phyloP scores from a whole-genome alignment of 805 yeast species.

The Lachancea kluyveri region DNA sequence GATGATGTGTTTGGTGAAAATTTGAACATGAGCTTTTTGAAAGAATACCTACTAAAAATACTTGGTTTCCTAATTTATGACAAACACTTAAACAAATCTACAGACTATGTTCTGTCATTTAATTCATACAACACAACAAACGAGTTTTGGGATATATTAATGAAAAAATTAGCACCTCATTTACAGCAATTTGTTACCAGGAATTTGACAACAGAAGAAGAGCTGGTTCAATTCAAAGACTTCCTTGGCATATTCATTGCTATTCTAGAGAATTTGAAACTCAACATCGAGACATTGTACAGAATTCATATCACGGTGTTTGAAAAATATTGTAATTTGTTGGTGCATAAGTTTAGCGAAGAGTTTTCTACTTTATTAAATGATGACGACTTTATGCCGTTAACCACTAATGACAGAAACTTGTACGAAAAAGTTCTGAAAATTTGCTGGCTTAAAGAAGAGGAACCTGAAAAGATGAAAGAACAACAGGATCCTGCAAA shows the following conservation, averaged over 20 bases:
- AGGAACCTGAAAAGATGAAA: slow-evolving; percentile 33
- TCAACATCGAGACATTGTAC: slow-evolving; percentile 54
- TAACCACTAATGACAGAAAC: slow-evolving; percentile 53
- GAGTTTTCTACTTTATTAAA: slow-evolving; percentile 59
- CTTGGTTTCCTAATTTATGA: slow-evolving; percentile 77
- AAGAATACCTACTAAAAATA: slow-evolving; percentile 52
- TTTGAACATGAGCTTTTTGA: slow-evolving; percentile 29
- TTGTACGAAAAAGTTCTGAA: slow-evolving; percentile 59
- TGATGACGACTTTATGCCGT: slow-evolving; percentile 86
- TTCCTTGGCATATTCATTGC: slow-evolving; percentile 66
- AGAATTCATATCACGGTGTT: slow-evolving; percentile 55
- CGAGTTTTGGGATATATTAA: slow-evolving; percentile 72
- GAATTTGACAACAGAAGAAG: slow-evolving; percentile 36
- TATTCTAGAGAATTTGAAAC: slow-evolving; percentile 66
- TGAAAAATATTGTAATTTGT: slow-evolving; percentile 50
- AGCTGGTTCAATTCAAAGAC: slow-evolving; percentile 50
- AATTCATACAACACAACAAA: slow-evolving; percentile 47
- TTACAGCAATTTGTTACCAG: slow-evolving; percentile 42
- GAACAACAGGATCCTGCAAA: slow-evolving; percentile 8
- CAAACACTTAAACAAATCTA: slow-evolving; percentile 55
- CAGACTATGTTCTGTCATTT: slow-evolving; percentile 57
- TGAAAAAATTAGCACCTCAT: slow-evolving; percentile 52
- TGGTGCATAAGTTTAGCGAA: slow-evolving; percentile 47
- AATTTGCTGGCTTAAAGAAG: slow-evolving; percentile 64
- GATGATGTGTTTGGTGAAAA: slow-evolving; percentile 26